A percentile compares a stretch with the other conserved stretches of the same genome.
phyloP scores from a whole-genome alignment of 495 filamentous ascomycete genomes.

The Cudoniella acicularis region DNA sequence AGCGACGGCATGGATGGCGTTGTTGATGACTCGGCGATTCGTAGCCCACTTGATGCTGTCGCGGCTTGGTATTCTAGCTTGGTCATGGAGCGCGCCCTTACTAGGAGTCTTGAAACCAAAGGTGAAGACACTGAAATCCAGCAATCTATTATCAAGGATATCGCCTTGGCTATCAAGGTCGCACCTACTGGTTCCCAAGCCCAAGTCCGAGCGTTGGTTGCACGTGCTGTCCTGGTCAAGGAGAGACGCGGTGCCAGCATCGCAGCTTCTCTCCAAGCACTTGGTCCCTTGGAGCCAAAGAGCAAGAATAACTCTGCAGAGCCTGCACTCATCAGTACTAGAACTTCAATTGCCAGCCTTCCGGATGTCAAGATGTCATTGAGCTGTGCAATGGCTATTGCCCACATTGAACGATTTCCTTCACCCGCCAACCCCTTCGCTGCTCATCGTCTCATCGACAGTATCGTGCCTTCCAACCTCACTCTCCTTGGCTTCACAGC shows the following conservation, averaged over 20 bases:
- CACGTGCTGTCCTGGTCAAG: conserved; percentile 56
- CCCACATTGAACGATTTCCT: conserved; percentile 53
- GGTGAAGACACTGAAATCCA: conserved; percentile 22
- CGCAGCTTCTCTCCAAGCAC: conserved; percentile 46
- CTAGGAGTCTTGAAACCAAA: conserved; percentile 51
- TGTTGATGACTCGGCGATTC: conserved; percentile 80
- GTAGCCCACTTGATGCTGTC: conserved; percentile 83
- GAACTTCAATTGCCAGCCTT: conserved; percentile 39
- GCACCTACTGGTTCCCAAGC: conserved; percentile 77
- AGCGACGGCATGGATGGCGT: conserved; percentile 78
- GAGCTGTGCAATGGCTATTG: conserved; percentile 75
- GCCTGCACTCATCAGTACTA: conserved; percentile 14
- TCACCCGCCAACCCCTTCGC: conserved; percentile 33
- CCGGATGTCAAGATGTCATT: conserved; percentile 69
- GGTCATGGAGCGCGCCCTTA: conserved; percentile 66
- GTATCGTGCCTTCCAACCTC: conserved; percentile 38
- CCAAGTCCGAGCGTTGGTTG: conserved; percentile 73
- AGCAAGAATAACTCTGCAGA: not conserved
- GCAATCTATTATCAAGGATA: conserved; percentile 48
- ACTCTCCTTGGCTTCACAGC: conserved; percentile 77
- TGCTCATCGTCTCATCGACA: conserved; percentile 42
- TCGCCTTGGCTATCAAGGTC: conserved; percentile 65
- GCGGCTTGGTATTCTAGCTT: conserved; percentile 87
- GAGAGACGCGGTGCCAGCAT: conserved; percentile 53
- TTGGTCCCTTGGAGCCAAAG: conserved; percentile 37